These are phyloP conservation scores for Aspergillus udagawae DNA, from an alignment of 2,329 filamentous ascomycete genomes.

Conservation along the genomic window DNA sequence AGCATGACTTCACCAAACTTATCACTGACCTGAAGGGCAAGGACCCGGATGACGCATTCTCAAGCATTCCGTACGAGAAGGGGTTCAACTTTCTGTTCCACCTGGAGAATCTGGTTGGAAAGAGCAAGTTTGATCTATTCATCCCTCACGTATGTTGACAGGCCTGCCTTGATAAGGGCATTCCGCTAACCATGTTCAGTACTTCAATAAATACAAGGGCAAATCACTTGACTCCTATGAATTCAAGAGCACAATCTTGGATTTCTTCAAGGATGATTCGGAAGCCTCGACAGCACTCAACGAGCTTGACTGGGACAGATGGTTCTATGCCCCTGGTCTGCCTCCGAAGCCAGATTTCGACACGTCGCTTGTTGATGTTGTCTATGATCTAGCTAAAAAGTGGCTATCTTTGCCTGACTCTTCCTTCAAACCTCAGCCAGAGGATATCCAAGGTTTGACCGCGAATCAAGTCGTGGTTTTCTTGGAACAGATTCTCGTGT, in stretches of 20 bases:
- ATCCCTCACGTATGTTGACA: constrained; percentile 64
- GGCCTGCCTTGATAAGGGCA: not conserved
- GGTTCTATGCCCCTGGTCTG: constrained; percentile 83
- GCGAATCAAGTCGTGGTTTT: constrained; percentile 92
- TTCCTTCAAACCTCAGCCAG: constrained; percentile 57
- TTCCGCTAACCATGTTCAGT: constrained; percentile 40
- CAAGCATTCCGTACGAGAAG: constrained; percentile 89
- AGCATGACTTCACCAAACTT: constrained; percentile 91
- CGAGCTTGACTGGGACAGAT: constrained; percentile 80
- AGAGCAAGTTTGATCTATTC: constrained; percentile 87
- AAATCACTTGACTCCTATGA: constrained; percentile 91
- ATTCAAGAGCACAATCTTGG: constrained; percentile 82
- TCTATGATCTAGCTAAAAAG: constrained; percentile 75
- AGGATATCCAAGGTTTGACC: constrained; percentile 70
- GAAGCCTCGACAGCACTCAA: constrained; percentile 59
- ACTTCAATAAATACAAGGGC: constrained; percentile 79
- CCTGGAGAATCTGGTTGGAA: constrained; percentile 79
- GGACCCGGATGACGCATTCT: constrained; percentile 95
- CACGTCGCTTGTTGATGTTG: constrained; percentile 78
- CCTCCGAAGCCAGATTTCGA: constrained; percentile 91
- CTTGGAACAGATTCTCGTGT: constrained; percentile 71
- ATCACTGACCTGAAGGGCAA: constrained; percentile 82
- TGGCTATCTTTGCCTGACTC: constrained; percentile 60
- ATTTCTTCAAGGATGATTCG: constrained; percentile 73
- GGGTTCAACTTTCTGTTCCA: constrained; percentile 92